phyloP scores from a whole-genome alignment of 164 flowering plant species.

The Kingdonia uniflora region DNA sequence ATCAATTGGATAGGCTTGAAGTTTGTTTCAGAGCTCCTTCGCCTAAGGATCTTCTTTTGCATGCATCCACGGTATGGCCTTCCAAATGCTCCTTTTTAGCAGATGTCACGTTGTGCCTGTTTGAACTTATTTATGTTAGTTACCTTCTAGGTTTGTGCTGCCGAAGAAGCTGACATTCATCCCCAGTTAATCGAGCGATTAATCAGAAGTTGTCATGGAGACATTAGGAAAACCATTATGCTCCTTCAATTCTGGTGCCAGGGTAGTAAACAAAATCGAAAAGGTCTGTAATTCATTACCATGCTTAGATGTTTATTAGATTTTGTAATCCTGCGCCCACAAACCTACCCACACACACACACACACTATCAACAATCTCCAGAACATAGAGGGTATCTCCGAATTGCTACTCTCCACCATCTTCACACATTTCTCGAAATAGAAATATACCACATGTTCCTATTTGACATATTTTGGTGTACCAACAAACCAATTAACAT shows the following conservation, averaged over 20 bases:
- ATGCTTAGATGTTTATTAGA: background rate
- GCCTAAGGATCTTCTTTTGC: conserved; percentile 41
- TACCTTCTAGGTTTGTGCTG: conserved; percentile 59
- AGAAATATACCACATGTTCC: too few species aligned
- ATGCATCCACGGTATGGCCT: conserved; percentile 39
- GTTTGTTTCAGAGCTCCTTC: conserved; percentile 54
- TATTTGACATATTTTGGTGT: too few species aligned
- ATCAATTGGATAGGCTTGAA: conserved; percentile 50
- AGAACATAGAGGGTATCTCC: too few species aligned
- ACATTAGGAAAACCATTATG: conserved; percentile 80
- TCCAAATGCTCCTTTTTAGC: background rate
- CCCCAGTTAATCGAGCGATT: conserved; percentile 37
- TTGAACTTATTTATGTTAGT: conserved; percentile 7
- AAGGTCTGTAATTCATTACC: conserved; percentile 28
- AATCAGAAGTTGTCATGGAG: conserved; percentile 46
- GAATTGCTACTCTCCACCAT: too few species aligned
- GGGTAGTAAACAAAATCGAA: conserved; percentile 21
- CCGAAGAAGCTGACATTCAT: conserved; percentile 42
- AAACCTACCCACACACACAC: too few species aligned
- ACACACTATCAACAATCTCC: too few species aligned
- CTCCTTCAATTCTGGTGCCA: conserved; percentile 97
- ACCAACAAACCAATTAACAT: too few species aligned
- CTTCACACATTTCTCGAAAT: too few species aligned
- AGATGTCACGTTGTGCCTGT: background rate
- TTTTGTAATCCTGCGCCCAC: too few species aligned